These are phyloP conservation scores for Xylariaceae sp. DNA, from an alignment of 2,329 filamentous ascomycete species.

Conservation along the genomic window DNA sequence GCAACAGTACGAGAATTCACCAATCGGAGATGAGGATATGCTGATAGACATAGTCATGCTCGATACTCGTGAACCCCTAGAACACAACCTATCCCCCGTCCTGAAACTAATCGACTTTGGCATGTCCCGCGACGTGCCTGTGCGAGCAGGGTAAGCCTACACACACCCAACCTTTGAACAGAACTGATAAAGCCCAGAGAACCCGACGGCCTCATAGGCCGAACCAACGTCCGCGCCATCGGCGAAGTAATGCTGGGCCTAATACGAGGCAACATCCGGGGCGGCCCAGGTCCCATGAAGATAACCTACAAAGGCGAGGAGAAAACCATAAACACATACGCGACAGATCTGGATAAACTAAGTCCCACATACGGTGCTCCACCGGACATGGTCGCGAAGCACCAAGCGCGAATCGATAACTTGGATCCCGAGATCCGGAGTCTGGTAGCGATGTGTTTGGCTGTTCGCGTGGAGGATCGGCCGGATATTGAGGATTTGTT, in stretches of 20 bases:
- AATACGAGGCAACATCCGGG: constrained; percentile 15
- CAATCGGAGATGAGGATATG: background rate
- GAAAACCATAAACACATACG: constrained; percentile 5
- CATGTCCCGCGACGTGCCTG: constrained; percentile 6
- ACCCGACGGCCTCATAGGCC: constrained; percentile 6
- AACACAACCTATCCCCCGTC: constrained; percentile 16
- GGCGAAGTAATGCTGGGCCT: constrained; percentile 19
- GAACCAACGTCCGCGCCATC: constrained; percentile 13
- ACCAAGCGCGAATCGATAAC: constrained; percentile 17
- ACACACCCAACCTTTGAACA: no score
- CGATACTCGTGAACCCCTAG: constrained; percentile 14
- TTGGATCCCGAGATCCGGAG: constrained; percentile 20
- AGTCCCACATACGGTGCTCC: constrained; percentile 8
- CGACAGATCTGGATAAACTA: constrained; percentile 10
- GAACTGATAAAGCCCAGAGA: constrained; percentile 8
- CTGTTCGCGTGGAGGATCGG: constrained; percentile 7
- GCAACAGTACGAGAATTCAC: constrained; percentile 17
- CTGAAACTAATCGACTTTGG: constrained; percentile 26
- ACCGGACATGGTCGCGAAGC: background rate
- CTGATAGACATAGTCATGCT: constrained; percentile 21
- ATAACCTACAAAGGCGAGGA: constrained; percentile 6
- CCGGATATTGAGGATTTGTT: constrained; percentile 20
- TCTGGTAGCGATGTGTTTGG: constrained; percentile 19
- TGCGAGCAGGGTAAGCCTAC: constrained; percentile 8
- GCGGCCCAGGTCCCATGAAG: constrained; percentile 14